Evolutionary conservation across 495 filamentous ascomycete genomes (phyloP), one percentile per base, ranked within the genome.

Genomic region (Recurvomyces mirabilis): DNA sequence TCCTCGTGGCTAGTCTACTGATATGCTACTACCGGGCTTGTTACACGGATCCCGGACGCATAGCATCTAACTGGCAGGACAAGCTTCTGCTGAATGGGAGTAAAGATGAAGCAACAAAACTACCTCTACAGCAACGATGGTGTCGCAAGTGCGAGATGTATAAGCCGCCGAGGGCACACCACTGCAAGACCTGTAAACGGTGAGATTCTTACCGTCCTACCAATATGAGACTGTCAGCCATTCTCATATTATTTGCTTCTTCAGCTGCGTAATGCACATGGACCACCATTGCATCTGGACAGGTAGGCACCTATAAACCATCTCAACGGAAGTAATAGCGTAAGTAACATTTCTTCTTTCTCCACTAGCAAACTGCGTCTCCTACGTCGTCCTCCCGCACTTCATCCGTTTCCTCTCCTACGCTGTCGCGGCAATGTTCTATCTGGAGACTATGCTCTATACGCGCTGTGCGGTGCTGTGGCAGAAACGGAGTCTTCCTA

Each of bases 241-340:
- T 7, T 12, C 44, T 47, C 35, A 40, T 40, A 20, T 15, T 30
- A 30, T 43, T 13, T n/a, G n/a, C n/a, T n/a, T n/a, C n/a, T n/a
- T 19, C 42, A 86, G 81, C 60, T 98, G 91, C 63, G 80, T 96
- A 46, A 83, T 87, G 1, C 87, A 84, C 60, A 96, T 98, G 93
- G 91, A 98, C 68, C 91, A 98, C 63, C 91, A 98, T 65, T 98
- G 91, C 57, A 88, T 91, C 0, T 98, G 91, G 91, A 95, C 87
- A 1, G 65, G 68, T 54, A 54, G 51, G 46, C 30, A 6, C n/a
- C n/a, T n/a, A n/a, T n/a, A n/a, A n/a, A n/a, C 20, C 17, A 7
- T 22, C 25, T 44, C 28, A 24, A n/a, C 20, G 12, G 20, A 18
- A 18, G 14, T 31, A 15, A 12, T 17, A 25, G 15, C 21, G 49